These are phyloP conservation scores for Halteria grandinella DNA, from an alignment of 73 alveolate species.

Conservation along the genomic window DNA sequence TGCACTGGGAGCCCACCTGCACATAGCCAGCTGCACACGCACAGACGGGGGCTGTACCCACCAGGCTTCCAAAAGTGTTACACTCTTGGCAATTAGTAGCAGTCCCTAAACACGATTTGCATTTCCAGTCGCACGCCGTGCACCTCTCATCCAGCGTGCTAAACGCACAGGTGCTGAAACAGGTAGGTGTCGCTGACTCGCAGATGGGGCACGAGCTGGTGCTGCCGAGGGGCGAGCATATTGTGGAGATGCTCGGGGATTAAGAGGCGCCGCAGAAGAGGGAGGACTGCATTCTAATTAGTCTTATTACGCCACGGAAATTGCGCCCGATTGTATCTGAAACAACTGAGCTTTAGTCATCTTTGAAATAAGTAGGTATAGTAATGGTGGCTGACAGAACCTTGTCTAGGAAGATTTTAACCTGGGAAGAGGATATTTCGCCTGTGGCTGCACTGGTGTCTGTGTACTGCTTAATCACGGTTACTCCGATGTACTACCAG, in stretches of 20 bases:
- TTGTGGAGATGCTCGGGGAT: not conserved
- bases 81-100: slow-evolving; percentile 9
- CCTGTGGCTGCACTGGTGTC: not conserved
- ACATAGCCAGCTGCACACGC: slow-evolving; percentile 41
- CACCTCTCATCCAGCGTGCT: slow-evolving; percentile 9
- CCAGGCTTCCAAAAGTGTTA: not conserved
- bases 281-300: slow-evolving; percentile 13
- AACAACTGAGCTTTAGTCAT: not conserved
- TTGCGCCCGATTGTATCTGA: slow-evolving; percentile 11
- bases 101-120: not conserved
- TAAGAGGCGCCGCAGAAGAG: slow-evolving; percentile 11
- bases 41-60: slow-evolving; percentile 41
- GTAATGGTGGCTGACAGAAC: not conserved
- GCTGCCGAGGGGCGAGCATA: slow-evolving; percentile 7
- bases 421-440: not conserved
- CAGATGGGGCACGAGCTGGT: slow-evolving; percentile 26
- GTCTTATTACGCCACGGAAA: slow-evolving; percentile 25
- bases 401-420: slow-evolving; percentile 17
- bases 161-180: slow-evolving; percentile 12
- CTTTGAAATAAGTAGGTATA: not conserved
- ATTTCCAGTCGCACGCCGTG: slow-evolving; percentile 21
- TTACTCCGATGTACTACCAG: slow-evolving; percentile 30
- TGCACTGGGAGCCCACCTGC: not conserved
- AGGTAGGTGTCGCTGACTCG: not conserved
- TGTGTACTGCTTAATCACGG: not conserved